Evolutionary conservation across 2,329 filamentous ascomycete genomes (phyloP), one percentile per base, ranked within the genome.

Genomic region (Parascedosporium putredinis): DNA sequence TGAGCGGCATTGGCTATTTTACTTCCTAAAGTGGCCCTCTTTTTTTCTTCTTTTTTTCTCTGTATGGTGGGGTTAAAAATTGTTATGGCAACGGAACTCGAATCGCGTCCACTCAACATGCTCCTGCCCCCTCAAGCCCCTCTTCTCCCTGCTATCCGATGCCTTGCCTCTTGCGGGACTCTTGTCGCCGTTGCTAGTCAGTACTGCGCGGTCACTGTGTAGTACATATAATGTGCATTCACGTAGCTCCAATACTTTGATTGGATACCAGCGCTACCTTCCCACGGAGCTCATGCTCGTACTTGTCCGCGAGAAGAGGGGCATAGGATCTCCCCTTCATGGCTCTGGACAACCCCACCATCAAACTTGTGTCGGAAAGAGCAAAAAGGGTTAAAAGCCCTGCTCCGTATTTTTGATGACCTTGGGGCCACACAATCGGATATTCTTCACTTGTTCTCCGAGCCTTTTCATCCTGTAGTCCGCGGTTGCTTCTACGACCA

Each of bases 381-480:
- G 36, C 7, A 40, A 29, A 38, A 24, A 38, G 36, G 46, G 46
- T 34, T 48, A 48, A 38, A 25, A 48, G 46, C 46, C 46, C 46
- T 48, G 22, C 46, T 38, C 23, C 46, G n/a, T n/a, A n/a, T n/a
- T n/a, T n/a, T n/a, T n/a, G 40, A 27, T 20, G 33, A 14, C 22
- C 20, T 24, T 24, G 24, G 7, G 23, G 31, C 46, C 46, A 48
- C 46, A 48, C 46, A 34, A 16, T 24, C 10, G 12, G 14, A 18
- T 38, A 48, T 48, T 48, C 9, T n/a, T 27, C 33, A 14, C 22
- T 23, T 7, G 5, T 12, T n/a, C 44, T n/a, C 25, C 44, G 12
- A 7, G 27, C 12, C 27, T 31, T 31, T 31, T n/a, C n/a, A n/a
- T n/a, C n/a, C n/a, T n/a, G n/a, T n/a, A n/a, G n/a, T n/a, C n/a